Base-by-base conservation (phyloP, 2,329 filamentous ascomycete species). In the Penicillium sp. region DNA sequence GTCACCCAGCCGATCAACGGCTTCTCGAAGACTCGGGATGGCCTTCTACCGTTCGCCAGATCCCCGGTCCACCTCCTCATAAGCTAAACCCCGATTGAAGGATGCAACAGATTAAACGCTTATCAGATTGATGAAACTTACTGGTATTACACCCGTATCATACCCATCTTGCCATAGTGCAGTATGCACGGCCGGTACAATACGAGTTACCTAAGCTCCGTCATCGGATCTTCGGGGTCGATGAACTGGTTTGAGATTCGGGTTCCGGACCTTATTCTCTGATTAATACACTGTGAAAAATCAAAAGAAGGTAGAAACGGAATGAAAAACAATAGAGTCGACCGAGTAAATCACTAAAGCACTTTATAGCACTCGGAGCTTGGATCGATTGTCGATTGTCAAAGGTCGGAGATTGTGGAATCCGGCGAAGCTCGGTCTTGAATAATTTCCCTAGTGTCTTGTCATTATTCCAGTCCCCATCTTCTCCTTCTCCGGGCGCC, bases 71-170 rank as follows among this genome's bases (percentile, higher is more conserved):
- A 37, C 33, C 8, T 37, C 20, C 33, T 37, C 33, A 35, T 6
- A 12, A 37, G 33, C 33, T 23, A 23, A 37, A 37, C 3, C 33
- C 33, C 33, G 18, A 35, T 20, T 3, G 32, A 37, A 37, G 33
- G 33, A 1, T 13, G 28, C 15, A 37, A 37, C 12, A 23, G 20
- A 37, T 37, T 37, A 37, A 37, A 37, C 15, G 23, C 38, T 40
- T 40, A 55, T 56, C 53, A 53, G 53, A 56, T 56, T 56, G 53
- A 56, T 53, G 51, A 53, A 42, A 29, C 8, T 41, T 41, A 41
- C 44, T 15, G 28, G 31, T 52, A 52, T 46, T 33, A 39, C 10
- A 27, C 27, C 29, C 31, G 42, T 46, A 49, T 18, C 50, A 37
- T 37, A 37, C 33, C 15, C 9, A 37, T 20, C 15, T 20, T 37